Conservation (phyloP, 2,329 filamentous ascomycete species). For the Aspergillus texensis region DNA sequence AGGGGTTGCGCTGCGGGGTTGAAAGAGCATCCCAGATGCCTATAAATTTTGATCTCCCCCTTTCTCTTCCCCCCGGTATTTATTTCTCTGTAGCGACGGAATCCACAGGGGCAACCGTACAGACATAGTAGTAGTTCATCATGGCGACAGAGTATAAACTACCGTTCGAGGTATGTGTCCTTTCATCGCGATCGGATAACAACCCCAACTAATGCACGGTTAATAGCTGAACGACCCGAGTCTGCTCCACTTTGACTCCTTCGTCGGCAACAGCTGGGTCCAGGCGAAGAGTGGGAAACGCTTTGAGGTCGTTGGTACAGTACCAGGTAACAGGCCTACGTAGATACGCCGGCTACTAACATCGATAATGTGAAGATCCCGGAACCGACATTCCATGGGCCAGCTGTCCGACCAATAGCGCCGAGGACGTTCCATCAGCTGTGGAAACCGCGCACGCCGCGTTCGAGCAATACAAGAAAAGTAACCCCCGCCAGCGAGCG, state of each 20-base stretch:
- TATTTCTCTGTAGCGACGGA: neutral
- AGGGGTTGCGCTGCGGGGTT: conserved; percentile 1
- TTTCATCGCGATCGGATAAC: too few relatives aligned
- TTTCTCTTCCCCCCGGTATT: neutral
- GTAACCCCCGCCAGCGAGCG: conserved; percentile 63
- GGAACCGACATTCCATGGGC: conserved; percentile 56
- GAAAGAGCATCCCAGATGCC: neutral
- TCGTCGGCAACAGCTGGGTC: conserved; percentile 54
- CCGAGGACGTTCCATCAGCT: conserved; percentile 64
- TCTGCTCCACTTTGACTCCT: conserved; percentile 54
- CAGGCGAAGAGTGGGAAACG: conserved; percentile 50
- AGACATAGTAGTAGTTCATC: neutral
- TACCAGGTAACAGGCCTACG: neutral
- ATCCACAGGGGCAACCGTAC: neutral
- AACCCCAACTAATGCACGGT: neutral
- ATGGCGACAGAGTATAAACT: conserved; percentile 41
- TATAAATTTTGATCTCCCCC: neutral
- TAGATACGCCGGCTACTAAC: neutral
- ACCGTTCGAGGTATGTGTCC: conserved; percentile 38
- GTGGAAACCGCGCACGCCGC: conserved; percentile 63
- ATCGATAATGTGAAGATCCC: conserved; percentile 44
- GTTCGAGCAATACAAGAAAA: conserved; percentile 62
- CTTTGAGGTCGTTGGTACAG: conserved; percentile 53
- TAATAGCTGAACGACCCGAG: conserved; percentile 49
- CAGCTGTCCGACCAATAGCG: conserved; percentile 52